Conservation (phyloP, 352 stramenopile genomes). For the Hyaloperonospora arabidopsidis region DNA sequence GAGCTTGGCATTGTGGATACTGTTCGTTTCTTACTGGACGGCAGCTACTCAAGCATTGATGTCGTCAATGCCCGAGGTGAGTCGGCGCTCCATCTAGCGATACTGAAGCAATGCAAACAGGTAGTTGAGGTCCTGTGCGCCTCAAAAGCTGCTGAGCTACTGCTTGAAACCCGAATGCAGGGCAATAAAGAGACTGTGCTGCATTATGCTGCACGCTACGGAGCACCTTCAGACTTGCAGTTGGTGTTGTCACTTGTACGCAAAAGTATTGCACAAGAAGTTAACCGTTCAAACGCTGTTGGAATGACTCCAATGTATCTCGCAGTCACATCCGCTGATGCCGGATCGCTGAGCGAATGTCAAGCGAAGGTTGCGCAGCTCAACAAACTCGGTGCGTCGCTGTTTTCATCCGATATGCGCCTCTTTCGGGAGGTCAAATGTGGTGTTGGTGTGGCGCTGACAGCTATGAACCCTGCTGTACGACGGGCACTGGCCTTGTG, state of each 20-base stretch:
- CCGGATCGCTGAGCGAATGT: constrained; percentile 17
- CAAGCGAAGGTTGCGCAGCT: constrained; percentile 16
- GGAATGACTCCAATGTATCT: constrained; percentile 26
- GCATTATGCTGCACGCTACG: constrained; percentile 29
- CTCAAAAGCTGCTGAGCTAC: constrained; percentile 8
- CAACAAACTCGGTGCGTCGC: constrained; percentile 14
- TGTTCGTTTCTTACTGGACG: constrained; percentile 22
- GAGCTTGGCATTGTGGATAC: constrained; percentile 22
- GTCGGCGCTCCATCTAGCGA: constrained; percentile 28
- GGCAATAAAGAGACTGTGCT: constrained; percentile 22
- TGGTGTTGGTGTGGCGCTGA: no score
- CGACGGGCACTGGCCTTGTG: constrained; percentile 16
- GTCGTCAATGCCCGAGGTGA: constrained; percentile 27
- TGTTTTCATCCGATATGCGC: constrained; percentile 10
- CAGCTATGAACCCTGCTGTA: no score
- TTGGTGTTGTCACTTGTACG: constrained; percentile 14
- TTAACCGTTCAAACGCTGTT: constrained; percentile 15
- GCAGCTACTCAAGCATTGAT: constrained; percentile 23
- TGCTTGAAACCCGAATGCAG: constrained; percentile 20
- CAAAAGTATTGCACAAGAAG: constrained; percentile 5
- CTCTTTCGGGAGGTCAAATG: constrained; percentile 15
- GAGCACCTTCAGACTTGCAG: constrained; percentile 16
- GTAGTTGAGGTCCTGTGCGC: constrained; percentile 20
- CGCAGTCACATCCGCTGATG: constrained; percentile 12
- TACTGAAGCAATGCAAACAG: constrained; percentile 21